These are phyloP conservation scores for Trichosanthes cucumerina DNA, from an alignment of 306 rosid genomes.

Conservation along the genomic window DNA sequence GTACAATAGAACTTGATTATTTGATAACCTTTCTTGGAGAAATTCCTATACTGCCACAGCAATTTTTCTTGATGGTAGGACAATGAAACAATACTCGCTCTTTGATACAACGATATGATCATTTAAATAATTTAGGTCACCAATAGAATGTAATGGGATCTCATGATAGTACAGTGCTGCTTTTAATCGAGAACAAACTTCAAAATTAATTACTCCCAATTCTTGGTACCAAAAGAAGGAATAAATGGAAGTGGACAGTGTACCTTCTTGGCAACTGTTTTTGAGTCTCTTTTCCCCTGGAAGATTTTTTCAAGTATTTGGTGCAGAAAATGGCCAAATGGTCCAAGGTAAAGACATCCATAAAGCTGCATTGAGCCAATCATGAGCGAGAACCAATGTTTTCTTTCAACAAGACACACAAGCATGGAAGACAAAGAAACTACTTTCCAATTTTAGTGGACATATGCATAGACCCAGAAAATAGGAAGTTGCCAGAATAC, in stretches of 20 bases:
- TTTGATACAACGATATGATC: not conserved
- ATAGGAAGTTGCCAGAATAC: not conserved
- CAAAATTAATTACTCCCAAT: not conserved
- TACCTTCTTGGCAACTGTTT: constrained; percentile 88
- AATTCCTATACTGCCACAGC: not conserved
- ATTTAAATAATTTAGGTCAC: not conserved
- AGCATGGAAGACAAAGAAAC: not conserved
- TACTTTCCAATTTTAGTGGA: not conserved
- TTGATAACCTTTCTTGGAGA: not conserved
- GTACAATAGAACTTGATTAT: not conserved
- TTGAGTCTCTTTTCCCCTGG: constrained; percentile 84
- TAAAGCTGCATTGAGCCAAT: constrained; percentile 44
- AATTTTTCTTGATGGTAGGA: not conserved
- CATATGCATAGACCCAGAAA: not conserved
- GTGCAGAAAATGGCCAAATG: constrained; percentile 79
- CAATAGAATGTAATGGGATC: not conserved
- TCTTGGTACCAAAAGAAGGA: not conserved
- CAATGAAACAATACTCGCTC: not conserved
- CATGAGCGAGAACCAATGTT: not conserved
- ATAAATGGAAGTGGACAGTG: not conserved
- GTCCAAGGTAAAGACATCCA: constrained; percentile 92
- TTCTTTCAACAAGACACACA: not conserved
- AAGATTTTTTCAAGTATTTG: constrained; percentile 59
- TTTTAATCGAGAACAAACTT: not conserved
- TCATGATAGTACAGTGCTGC: not conserved